Base-by-base conservation (phyloP, 495 filamentous ascomycete species). In the Aspergillus haitiensis region DNA sequence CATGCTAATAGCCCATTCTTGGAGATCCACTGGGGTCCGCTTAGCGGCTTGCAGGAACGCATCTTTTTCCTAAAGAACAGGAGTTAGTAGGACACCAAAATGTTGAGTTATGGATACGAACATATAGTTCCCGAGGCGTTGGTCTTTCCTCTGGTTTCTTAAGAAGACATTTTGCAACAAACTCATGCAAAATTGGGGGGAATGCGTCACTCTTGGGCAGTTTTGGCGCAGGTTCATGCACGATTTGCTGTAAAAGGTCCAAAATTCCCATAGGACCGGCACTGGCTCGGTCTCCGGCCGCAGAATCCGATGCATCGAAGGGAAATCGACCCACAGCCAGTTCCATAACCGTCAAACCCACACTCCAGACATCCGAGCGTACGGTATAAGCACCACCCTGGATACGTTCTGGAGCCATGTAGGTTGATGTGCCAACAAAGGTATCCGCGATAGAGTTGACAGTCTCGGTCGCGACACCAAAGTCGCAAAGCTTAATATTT, bases 351-450 rank as follows among this genome's bases (percentile, higher is more conserved):
- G 87, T 88, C 57, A 98, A 76, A n/a, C 95, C 94, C 63, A 98
- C 91, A 82, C 91, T 96, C 94, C 94, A 98, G 3, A 98, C 94
- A 65, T 98, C 94, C 5, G 92, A 97, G 72, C 97, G 97, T 63
- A 98, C 93, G 0, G 93, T 96, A 73, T 98, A 98, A 61, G 91
- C 90, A 53, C 92, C 90, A 34, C 94, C 94, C 69, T 97, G 91
- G 61, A 98, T 98, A 69, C 94, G 87, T 74, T 98, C 94, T 0
- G 94, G 94, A 0, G 94, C 94, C 94, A 98, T 98, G 75, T 98
- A 98, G 50, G 94, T 98, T 6, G 93, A 97, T 7, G 94, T 98
- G 31, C 94, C 94, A 7, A 98, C 94, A 63, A 98, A 98, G 1
- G 94, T 98, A 72, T 97, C 91, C 53, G 94, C 94, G 55, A 98